Evolutionary conservation across 192 early-diverging fungal genomes (phyloP), one percentile per base, ranked within the genome.

Genomic region (Coemansia sp.): DNA sequence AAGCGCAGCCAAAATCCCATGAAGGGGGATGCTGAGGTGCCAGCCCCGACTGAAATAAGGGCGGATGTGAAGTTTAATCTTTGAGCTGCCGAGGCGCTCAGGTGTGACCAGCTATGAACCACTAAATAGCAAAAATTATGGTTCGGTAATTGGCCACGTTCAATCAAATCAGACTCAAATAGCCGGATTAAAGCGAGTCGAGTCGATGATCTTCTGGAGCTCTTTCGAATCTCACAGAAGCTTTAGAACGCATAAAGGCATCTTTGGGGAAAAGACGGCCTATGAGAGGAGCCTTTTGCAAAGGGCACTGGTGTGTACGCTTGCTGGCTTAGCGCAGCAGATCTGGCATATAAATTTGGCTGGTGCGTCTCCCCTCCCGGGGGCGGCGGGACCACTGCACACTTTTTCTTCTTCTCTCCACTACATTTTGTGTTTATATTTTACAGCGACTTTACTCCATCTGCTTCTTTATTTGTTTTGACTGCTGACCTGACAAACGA

Each of bases 401-500:
- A 29, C n/a, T 32, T 56, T 27, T 56, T 32, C 17, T 21, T 56
- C 27, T 32, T 32, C 54, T 12, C 11, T 45, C n/a, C 43, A 45
- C 43, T 45, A 32, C 9, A 12, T 48, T 37, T 67, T 60, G 21
- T 67, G 58, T 67, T 54, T 67, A 60, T 67, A 60, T 43, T 56
- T 55, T 43, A 59, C 58, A 43, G 35, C 54, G 54, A 56, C 23
- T 53, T 53, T 24, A 12, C 17, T 24, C 17, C 14, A n/a, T 56
- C 32, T 32, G 32, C 32, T 32, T 32, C 32, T 32, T 32, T 32
- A 29, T 29, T 32, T 32, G 32, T 56, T 56, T 56, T 56, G 14
- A 27, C 54, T 56, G n/a, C 54, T 29, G 24, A 32, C 29, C 54
- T n/a, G 29, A n/a, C 29, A 24, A 27, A 32, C 9, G 3, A 19